A percentile compares a stretch with the other conserved stretches of the same genome.
These are phyloP conservation scores for Coleophoma eucalyptorum DNA, from an alignment of 2,329 filamentous ascomycete genomes.

Conservation along the genomic window DNA sequence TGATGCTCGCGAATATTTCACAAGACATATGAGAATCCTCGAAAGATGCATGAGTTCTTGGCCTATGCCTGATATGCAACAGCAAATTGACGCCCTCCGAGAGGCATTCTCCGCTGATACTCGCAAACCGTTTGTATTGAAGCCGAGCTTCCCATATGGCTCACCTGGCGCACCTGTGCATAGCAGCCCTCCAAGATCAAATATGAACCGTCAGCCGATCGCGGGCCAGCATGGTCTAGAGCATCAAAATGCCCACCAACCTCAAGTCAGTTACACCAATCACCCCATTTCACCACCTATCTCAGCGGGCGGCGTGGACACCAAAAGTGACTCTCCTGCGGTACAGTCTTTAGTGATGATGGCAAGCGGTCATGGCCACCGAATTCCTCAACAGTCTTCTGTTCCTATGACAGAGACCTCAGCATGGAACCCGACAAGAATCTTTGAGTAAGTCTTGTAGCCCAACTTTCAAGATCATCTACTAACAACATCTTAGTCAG, in stretches of 20 bases:
- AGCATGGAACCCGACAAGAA: conserved; percentile 79
- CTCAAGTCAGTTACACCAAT: conserved; percentile 62
- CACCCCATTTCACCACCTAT: conserved; percentile 80
- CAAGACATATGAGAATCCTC: conserved; percentile 88
- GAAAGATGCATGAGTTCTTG: conserved; percentile 80
- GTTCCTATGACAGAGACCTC: conserved; percentile 60
- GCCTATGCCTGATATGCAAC: conserved; percentile 87
- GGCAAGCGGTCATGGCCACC: conserved; percentile 42
- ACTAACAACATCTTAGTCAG: conserved; percentile 53
- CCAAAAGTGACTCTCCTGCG: conserved; percentile 73
- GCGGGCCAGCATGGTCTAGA: conserved; percentile 43
- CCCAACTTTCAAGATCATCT: neutral
- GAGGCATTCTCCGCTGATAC: conserved; percentile 88
- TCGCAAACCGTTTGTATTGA: conserved; percentile 82
- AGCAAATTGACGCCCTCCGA: conserved; percentile 83
- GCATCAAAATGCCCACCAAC: conserved; percentile 44
- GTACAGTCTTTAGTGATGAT: conserved; percentile 71
- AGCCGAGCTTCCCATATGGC: conserved; percentile 81
- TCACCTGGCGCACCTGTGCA: conserved; percentile 49
- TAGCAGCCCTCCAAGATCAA: conserved; percentile 17
- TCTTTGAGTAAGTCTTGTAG: conserved; percentile 72
- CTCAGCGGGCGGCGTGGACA: conserved; percentile 66
- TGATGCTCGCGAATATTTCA: conserved; percentile 85
- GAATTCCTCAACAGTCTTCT: conserved; percentile 43
- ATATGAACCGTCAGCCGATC: conserved; percentile 20